phyloP scores from a whole-genome alignment of 2,329 filamentous ascomycete species.

The Aspergillus vadensis region DNA sequence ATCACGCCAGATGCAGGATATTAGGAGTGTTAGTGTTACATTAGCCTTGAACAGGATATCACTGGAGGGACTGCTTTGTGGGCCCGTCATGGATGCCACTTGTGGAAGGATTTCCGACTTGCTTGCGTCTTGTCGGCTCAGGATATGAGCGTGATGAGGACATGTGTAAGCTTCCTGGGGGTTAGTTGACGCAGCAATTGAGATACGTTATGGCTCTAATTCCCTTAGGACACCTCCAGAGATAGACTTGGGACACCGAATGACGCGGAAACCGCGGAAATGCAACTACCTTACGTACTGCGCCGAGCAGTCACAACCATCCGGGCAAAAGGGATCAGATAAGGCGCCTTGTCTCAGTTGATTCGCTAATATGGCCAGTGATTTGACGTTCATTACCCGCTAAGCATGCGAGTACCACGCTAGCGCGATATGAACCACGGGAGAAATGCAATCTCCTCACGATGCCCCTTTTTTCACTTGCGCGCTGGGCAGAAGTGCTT shows the following conservation, averaged over 20 bases:
- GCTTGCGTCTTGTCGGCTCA: too few relatives aligned
- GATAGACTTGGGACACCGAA: neutral
- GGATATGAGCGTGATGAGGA: too few relatives aligned
- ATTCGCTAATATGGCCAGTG: neutral
- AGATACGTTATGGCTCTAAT: too few relatives aligned
- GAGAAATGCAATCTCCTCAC: neutral
- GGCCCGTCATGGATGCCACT: too few relatives aligned
- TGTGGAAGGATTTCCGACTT: too few relatives aligned
- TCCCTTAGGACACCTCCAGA: too few relatives aligned
- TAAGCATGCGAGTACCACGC: neutral
- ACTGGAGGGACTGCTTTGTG: too few relatives aligned
- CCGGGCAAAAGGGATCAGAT: neutral
- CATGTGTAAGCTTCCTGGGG: too few relatives aligned
- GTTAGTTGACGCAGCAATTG: too few relatives aligned
- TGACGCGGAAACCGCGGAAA: neutral
- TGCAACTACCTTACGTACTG: too few relatives aligned
- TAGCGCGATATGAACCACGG: conserved; percentile 4
- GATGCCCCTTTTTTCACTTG: neutral
- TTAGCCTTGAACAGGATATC: too few relatives aligned
- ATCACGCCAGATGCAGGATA: neutral
- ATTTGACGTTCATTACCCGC: neutral
- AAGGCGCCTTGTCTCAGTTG: neutral
- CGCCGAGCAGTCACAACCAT: neutral
- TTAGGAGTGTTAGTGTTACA: too few relatives aligned
- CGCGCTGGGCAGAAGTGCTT: neutral